A percentile compares a stretch with the other conserved stretches of the same genome.
phyloP scores from a whole-genome alignment of 176 grass and related monocot genomes.

The Lolium multiflorum region DNA sequence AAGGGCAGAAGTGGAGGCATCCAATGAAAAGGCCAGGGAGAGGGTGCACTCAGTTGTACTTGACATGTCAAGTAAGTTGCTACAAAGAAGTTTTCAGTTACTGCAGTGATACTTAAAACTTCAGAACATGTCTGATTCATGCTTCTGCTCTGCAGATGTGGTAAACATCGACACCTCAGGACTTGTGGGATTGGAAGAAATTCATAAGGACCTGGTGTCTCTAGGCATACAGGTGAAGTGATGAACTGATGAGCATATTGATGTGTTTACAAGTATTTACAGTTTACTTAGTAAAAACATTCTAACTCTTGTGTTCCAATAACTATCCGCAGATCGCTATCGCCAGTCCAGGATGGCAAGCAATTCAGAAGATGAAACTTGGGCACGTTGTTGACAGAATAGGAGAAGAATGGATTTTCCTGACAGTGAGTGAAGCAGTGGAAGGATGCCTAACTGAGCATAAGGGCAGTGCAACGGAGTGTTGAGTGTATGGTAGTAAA shows the following conservation, averaged over 20 bases:
- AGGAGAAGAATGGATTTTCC: slow-evolving; percentile 78
- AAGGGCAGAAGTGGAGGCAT: slow-evolving; percentile 49
- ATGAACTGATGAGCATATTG: background rate
- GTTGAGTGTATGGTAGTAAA: slow-evolving; percentile 19
- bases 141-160: slow-evolving; percentile 61
- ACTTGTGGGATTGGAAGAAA: slow-evolving; percentile 61
- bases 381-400: slow-evolving; percentile 57
- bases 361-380: slow-evolving; percentile 95
- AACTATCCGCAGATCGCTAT: slow-evolving; percentile 63
- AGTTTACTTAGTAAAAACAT: background rate
- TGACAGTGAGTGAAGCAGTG: slow-evolving; percentile 85
- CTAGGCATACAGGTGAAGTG: slow-evolving; percentile 70
- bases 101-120: background rate
- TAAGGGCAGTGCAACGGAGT: slow-evolving; percentile 48
- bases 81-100: background rate
- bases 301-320: slow-evolving; percentile 16
- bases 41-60: slow-evolving; percentile 70
- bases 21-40: slow-evolving; percentile 51
- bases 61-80: slow-evolving; percentile 86
- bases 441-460: slow-evolving; percentile 61
- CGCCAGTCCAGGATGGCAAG: slow-evolving; percentile 75
- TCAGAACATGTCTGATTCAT: slow-evolving; percentile 8
- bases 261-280: background rate
- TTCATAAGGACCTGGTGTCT: slow-evolving; percentile 70
- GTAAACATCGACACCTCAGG: slow-evolving; percentile 94